A percentile compares a stretch with the other conserved stretches of the same genome.
These are phyloP conservation scores for Suillus decipiens DNA, from an alignment of 768 basidiomycete genomes.

Conservation along the genomic window DNA sequence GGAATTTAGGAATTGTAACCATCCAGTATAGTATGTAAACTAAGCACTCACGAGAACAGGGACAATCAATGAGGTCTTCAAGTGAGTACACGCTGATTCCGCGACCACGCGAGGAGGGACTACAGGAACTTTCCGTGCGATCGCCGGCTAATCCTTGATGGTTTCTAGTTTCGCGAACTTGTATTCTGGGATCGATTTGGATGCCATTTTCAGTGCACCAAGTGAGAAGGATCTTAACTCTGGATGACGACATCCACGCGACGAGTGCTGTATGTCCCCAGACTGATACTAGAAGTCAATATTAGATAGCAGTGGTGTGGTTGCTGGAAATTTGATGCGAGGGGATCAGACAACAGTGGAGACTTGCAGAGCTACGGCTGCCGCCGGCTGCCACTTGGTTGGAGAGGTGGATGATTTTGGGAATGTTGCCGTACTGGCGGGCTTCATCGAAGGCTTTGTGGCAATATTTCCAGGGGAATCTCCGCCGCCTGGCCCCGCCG, in stretches of 20 bases:
- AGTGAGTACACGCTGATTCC: slow-evolving; percentile 27
- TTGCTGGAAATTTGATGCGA: neutral
- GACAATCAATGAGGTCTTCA: slow-evolving; percentile 24
- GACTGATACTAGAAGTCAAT: neutral
- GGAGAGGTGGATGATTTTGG: neutral
- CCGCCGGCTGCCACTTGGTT: neutral
- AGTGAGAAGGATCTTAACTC: slow-evolving; percentile 31
- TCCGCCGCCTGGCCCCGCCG: slow-evolving; percentile 10
- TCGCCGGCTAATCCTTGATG: slow-evolving; percentile 1
- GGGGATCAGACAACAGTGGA: neutral
- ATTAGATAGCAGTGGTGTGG: neutral
- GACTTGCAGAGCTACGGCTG: neutral
- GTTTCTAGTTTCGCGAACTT: slow-evolving; percentile 28
- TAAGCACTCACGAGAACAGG: slow-evolving; percentile 29
- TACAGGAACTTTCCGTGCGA: slow-evolving; percentile 9
- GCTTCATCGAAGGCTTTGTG: slow-evolving; percentile 13
- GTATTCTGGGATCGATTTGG: slow-evolving; percentile 47
- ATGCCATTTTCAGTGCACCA: slow-evolving; percentile 54
- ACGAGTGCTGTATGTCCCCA: neutral
- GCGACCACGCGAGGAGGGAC: slow-evolving; percentile 15
- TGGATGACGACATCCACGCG: slow-evolving; percentile 23
- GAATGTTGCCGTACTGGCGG: slow-evolving; percentile 7
- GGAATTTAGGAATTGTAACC: neutral
- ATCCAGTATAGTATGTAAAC: slow-evolving; percentile 1
- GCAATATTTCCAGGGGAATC: slow-evolving; percentile 21